Evolutionary conservation across 2,329 filamentous ascomycete species (phyloP).

Genomic region (Exserohilum turcica): DNA sequence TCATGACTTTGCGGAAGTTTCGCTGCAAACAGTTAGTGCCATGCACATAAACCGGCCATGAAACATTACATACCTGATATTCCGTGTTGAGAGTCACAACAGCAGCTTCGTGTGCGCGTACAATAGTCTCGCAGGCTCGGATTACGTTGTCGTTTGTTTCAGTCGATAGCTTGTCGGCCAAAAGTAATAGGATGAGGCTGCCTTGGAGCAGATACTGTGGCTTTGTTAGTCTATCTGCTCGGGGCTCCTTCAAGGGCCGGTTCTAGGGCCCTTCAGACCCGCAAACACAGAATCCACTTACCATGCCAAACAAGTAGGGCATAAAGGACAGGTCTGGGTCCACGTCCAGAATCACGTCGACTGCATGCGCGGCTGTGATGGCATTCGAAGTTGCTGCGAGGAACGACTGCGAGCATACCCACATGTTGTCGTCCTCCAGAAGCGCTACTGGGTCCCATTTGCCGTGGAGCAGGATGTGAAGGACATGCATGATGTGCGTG

Average conservation of each 20-base stretch:
- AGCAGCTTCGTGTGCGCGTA: slow-evolving; percentile 91
- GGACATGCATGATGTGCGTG: slow-evolving; percentile 90
- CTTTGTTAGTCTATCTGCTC: slow-evolving; percentile 8
- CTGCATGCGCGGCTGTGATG: slow-evolving; percentile 85
- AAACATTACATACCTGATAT: slow-evolving; percentile 70
- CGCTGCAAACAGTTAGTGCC: slow-evolving; percentile 44
- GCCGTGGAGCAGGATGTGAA: slow-evolving; percentile 85
- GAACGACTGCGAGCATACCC: slow-evolving; percentile 89
- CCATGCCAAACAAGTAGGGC: slow-evolving; percentile 93
- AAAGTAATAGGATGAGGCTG: slow-evolving; percentile 82
- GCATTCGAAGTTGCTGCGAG: slow-evolving; percentile 86
- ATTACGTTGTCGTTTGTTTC: slow-evolving; percentile 85
- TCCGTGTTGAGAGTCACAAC: slow-evolving; percentile 94
- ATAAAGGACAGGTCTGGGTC: slow-evolving; percentile 93
- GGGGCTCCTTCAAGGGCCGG: background rate
- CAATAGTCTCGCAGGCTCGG: slow-evolving; percentile 88
- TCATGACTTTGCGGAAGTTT: slow-evolving; percentile 61
- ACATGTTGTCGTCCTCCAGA: slow-evolving; percentile 87
- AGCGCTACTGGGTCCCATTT: slow-evolving; percentile 95
- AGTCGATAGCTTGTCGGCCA: slow-evolving; percentile 85
- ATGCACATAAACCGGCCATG: background rate
- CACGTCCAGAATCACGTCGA: slow-evolving; percentile 82
- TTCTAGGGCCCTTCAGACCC: background rate
- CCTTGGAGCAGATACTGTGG: slow-evolving; percentile 77
- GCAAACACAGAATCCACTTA: slow-evolving; percentile 38